Evolutionary conservation across 2,329 filamentous ascomycete species (phyloP).

Genomic region (Aquanectria penicillioides): DNA sequence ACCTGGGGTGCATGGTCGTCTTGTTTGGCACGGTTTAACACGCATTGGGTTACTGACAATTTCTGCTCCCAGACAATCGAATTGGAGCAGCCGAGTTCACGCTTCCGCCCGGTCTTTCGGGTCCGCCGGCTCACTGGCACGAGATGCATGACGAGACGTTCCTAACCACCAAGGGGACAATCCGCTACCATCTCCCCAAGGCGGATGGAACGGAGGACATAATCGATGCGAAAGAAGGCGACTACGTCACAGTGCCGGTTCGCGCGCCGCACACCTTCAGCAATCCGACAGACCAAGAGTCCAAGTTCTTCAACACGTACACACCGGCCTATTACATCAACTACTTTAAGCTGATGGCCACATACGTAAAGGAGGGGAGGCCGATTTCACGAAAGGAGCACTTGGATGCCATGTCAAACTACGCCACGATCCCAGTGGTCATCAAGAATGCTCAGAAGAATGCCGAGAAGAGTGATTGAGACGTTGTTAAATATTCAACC

Average conservation of each 20-base stretch:
- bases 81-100: conserved; percentile 23
- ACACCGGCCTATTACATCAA: conserved; percentile 21
- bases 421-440: conserved; percentile 13
- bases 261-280: conserved; percentile 21
- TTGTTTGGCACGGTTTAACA: too few species aligned
- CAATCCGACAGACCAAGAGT: conserved; percentile 19
- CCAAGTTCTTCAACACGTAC: conserved; percentile 21
- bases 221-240: conserved; percentile 20
- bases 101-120: conserved; percentile 11
- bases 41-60: too few species aligned
- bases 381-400: conserved; percentile 21
- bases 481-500: too few species aligned
- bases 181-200: conserved; percentile 21
- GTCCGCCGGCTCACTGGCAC: conserved; percentile 19
- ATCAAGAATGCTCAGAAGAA: conserved; percentile 16
- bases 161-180: conserved; percentile 14
- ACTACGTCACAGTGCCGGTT: conserved; percentile 16
- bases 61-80: conserved; percentile 25
- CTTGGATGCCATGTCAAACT: conserved; percentile 22
- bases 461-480: conserved; percentile 10
- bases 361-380: conserved; percentile 19
- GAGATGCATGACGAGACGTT: conserved; percentile 25
- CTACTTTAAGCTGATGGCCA: conserved; percentile 22
- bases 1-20: too few species aligned
- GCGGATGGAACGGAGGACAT: conserved; percentile 14